Evolutionary conservation across 495 filamentous ascomycete species (phyloP).

Genomic region (Hypoxylon fuscum): DNA sequence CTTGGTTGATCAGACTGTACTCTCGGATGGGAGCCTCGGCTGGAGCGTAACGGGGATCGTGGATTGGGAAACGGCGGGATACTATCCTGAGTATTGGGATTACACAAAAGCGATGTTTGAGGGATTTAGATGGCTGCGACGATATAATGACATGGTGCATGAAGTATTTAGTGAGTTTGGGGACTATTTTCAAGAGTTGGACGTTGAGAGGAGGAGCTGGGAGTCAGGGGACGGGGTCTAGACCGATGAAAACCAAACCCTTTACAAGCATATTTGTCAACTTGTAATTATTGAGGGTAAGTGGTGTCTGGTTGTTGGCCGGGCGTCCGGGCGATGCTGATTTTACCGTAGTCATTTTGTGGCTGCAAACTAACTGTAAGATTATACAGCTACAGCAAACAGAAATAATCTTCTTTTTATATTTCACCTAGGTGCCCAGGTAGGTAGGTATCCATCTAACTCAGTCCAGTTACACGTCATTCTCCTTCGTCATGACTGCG

Average conservation of each 20-base stretch:
- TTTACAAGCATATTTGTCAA: background rate
- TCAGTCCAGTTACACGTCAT: background rate
- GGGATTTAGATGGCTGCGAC: slow-evolving; percentile 35
- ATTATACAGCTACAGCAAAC: too few species aligned
- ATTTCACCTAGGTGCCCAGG: too few species aligned
- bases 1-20: slow-evolving; percentile 46
- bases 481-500: slow-evolving; percentile 7
- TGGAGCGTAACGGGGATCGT: slow-evolving; percentile 34
- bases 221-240: slow-evolving; percentile 32
- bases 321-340: too few species aligned
- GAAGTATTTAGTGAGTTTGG: slow-evolving; percentile 37
- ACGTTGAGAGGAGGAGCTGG: slow-evolving; percentile 41
- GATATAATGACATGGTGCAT: slow-evolving; percentile 38
- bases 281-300: background rate
- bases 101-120: slow-evolving; percentile 43
- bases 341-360: too few species aligned
- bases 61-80: slow-evolving; percentile 36
- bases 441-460: background rate
- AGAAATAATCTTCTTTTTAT: too few species aligned
- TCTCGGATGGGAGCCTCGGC: slow-evolving; percentile 22
- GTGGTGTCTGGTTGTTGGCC: slow-evolving; percentile 5
- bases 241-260: background rate
- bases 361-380: too few species aligned
- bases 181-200: slow-evolving; percentile 42
- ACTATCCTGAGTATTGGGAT: slow-evolving; percentile 38